phyloP scores from a whole-genome alignment of 2,329 filamentous ascomycete genomes.

The Ophiosphaerella korrae region DNA sequence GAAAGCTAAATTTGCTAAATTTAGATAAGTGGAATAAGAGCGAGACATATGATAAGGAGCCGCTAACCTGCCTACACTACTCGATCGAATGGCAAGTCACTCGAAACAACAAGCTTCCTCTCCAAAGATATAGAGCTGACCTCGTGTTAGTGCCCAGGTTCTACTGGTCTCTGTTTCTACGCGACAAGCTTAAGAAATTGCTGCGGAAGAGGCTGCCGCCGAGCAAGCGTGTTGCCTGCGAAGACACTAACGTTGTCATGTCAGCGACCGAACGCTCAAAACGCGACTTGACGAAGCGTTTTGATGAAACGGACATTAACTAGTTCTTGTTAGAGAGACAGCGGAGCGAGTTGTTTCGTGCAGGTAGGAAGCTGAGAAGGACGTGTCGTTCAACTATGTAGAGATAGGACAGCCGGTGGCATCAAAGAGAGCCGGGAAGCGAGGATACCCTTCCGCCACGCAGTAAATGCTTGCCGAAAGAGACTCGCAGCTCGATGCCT shows the following conservation, averaged over 20 bases:
- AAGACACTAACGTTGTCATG: slow-evolving; percentile 22
- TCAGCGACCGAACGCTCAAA: slow-evolving; percentile 30
- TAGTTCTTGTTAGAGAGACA: slow-evolving; percentile 34
- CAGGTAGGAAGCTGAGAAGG: slow-evolving; percentile 36
- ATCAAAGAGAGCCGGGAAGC: slow-evolving; percentile 4
- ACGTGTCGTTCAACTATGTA: slow-evolving; percentile 40
- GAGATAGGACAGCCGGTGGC: slow-evolving; percentile 9
- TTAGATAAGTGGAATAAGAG: too few relatives aligned
- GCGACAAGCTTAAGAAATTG: slow-evolving; percentile 12
- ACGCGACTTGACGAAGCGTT: slow-evolving; percentile 36
- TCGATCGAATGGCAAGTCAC: too few relatives aligned
- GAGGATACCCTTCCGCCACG: slow-evolving; percentile 14
- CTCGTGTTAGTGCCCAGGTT: too few relatives aligned
- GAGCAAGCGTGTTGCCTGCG: background rate
- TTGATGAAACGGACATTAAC: slow-evolving; percentile 33
- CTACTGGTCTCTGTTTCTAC: slow-evolving; percentile 13
- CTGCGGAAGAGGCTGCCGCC: slow-evolving; percentile 7
- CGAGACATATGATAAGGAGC: too few relatives aligned
- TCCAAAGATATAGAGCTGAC: too few relatives aligned
- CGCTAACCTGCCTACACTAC: too few relatives aligned
- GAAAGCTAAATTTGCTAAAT: too few relatives aligned
- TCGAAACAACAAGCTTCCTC: too few relatives aligned
- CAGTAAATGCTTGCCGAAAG: slow-evolving; percentile 32
- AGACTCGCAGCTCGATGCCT: slow-evolving; percentile 5
- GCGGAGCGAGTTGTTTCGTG: slow-evolving; percentile 13